Evolutionary conservation across 306 rosid genomes (phyloP), one percentile per base, ranked within the genome.

Genomic region (Glycine latifolia): DNA sequence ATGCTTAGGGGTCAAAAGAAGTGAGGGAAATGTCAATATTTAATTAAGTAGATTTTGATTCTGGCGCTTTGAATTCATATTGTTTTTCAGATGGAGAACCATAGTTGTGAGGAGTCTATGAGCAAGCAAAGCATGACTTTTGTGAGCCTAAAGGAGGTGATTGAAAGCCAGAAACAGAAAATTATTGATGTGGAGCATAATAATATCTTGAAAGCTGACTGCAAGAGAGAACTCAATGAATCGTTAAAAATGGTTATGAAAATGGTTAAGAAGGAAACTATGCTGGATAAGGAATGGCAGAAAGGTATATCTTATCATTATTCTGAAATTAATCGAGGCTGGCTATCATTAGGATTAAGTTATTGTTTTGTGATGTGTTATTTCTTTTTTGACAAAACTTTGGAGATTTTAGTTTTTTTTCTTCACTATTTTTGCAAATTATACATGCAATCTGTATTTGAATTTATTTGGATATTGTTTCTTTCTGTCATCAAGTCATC

Each of bases 151-250:
- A n/a, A 54, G 59, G 67, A 76, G 78, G 46, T 43, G n/a, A 14
- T 83, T 61, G 79, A 77, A 46, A 7, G 20, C 62, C 80, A 83
- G 53, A 77, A 53, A 10, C 75, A 71, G 0, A 52, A 35, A 65
- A 71, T 83, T 33, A 4, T 14, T 3, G 79, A 78, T 31, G 58
- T 62, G 75, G 83, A 52, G 35, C 31, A 53, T 2, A 71, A 43
- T 13, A 13, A 31, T 33, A 2, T 4, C 13, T 7, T 7, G 62
- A 71, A 13, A 33, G 4, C 31, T 52, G 48, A 1, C 0, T 14
- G 46, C 0, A 31, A 13, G 14, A 71, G 31, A 0, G 2, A 71
- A 12, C 48, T 71, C 0, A 7, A 26, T 3, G 62, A 50, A 7
- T 31, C 9, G 0, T 14, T 71, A n/a, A 20, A 26, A 8, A 12